Conservation (phyloP, 2,329 filamentous ascomycete species). For the Aspergillus fumigatiaffinis region DNA sequence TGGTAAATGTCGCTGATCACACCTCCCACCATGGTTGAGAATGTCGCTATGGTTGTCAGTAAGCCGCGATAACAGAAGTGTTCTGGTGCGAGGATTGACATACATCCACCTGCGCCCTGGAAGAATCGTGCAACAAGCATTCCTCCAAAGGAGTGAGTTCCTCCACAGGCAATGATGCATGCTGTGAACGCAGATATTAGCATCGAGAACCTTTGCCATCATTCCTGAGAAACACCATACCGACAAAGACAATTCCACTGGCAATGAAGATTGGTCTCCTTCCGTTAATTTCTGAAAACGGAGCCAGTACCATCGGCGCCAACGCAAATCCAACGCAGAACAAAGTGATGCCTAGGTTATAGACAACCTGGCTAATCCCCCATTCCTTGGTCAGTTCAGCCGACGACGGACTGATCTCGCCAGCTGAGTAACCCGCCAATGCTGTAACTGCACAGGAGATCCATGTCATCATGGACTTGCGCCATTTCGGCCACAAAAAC, state of each 20-base stretch:
- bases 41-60: conserved; percentile 44
- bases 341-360: conserved; percentile 71
- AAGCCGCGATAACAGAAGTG: neutral
- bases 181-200: conserved; percentile 24
- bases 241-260: conserved; percentile 67
- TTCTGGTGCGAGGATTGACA: conserved; percentile 30
- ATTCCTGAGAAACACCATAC: conserved; percentile 17
- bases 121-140: conserved; percentile 75
- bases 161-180: conserved; percentile 69
- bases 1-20: conserved; percentile 84
- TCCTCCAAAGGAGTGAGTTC: conserved; percentile 65
- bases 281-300: conserved; percentile 84
- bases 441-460: conserved; percentile 73
- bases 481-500: conserved; percentile 64
- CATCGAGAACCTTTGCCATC: neutral
- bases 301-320: conserved; percentile 83
- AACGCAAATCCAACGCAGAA: conserved; percentile 79
- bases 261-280: conserved; percentile 75
- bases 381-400: conserved; percentile 64
- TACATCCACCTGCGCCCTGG: conserved; percentile 70
- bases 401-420: conserved; percentile 70
- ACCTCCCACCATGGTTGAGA: conserved; percentile 88
- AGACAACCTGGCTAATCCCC: conserved; percentile 60
- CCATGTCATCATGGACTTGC: conserved; percentile 67
- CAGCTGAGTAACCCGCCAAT: conserved; percentile 75